These are phyloP conservation scores for Dicorynia guianensis DNA, from an alignment of 306 rosid genomes.

Conservation along the genomic window DNA sequence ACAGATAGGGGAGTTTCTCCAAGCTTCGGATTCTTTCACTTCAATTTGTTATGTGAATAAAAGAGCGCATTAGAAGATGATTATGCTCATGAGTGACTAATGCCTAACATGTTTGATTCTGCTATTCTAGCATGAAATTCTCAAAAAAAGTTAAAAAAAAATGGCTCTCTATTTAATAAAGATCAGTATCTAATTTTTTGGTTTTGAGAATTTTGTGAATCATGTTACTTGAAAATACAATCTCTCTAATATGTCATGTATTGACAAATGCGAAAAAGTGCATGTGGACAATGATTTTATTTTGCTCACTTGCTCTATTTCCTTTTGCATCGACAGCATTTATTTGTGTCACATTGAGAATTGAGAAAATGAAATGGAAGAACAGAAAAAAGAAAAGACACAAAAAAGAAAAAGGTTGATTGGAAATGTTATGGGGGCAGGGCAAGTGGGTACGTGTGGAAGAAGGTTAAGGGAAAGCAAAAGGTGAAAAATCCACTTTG, in stretches of 20 bases:
- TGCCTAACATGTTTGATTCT: not conserved
- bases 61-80: not conserved
- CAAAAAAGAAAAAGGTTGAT: constrained; percentile 38
- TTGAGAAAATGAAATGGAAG: constrained; percentile 12
- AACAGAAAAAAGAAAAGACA: constrained; percentile 1
- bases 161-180: no score
- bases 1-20: not conserved
- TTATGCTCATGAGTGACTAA: not conserved
- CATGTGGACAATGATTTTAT: constrained; percentile 15
- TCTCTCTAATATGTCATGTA: no score
- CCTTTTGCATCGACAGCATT: constrained; percentile 34
- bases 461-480: constrained; percentile 32
- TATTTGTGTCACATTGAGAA: constrained; percentile 12
- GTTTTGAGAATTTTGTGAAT: no score
- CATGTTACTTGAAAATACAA: no score
- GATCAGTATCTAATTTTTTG: no score
- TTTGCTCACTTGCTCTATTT: constrained; percentile 26
- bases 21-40: constrained; percentile 37
- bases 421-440: constrained; percentile 42
- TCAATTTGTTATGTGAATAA: constrained; percentile 13
- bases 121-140: no score
- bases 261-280: not conserved
- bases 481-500: constrained; percentile 21
- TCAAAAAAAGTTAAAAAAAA: no score
- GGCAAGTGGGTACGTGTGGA: constrained; percentile 36